Percentiles rank a stretch among this genome's conserved stretches.
Evolutionary conservation across 176 grass and related monocot genomes (phyloP).

Genomic region (Aegilops sharonensis): DNA sequence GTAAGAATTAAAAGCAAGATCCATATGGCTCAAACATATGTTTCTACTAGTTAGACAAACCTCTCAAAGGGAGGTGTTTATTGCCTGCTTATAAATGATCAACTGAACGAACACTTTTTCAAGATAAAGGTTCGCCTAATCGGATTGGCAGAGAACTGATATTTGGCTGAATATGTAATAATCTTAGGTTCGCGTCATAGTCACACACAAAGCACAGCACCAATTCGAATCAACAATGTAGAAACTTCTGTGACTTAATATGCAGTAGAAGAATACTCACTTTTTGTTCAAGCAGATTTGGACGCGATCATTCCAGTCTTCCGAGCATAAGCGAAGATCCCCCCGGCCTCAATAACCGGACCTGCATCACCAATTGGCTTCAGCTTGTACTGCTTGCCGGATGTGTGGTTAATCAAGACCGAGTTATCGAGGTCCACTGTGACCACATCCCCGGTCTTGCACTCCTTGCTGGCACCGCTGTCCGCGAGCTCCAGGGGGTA

Average conservation of each 20-base stretch:
- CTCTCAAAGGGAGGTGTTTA: neutral
- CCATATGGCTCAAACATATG: neutral
- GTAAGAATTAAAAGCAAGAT: neutral
- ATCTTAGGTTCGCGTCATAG: neutral
- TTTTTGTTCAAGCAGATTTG: slow-evolving; percentile 33
- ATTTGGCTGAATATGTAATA: neutral
- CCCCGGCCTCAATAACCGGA: slow-evolving; percentile 85
- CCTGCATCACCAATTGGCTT: slow-evolving; percentile 97
- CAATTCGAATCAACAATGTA: neutral
- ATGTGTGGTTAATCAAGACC: slow-evolving; percentile 75
- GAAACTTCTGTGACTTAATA: neutral
- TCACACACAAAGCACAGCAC: neutral
- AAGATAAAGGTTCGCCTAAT: neutral
- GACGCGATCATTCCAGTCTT: slow-evolving; percentile 92
- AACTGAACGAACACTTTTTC: neutral
- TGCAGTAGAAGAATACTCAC: slow-evolving; percentile 24
- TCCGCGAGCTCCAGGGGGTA: slow-evolving; percentile 73
- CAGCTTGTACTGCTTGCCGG: slow-evolving; percentile 83
- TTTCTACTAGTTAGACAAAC: neutral
- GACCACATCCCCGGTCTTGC: slow-evolving; percentile 74
- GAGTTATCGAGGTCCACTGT: slow-evolving; percentile 69
- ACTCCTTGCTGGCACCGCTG: slow-evolving; percentile 60
- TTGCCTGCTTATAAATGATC: neutral
- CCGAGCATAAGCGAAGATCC: slow-evolving; percentile 91
- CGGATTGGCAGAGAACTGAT: neutral